These are phyloP conservation scores for Aspergillus novoparasiticus DNA, from an alignment of 2,329 filamentous ascomycete genomes.

Conservation along the genomic window DNA sequence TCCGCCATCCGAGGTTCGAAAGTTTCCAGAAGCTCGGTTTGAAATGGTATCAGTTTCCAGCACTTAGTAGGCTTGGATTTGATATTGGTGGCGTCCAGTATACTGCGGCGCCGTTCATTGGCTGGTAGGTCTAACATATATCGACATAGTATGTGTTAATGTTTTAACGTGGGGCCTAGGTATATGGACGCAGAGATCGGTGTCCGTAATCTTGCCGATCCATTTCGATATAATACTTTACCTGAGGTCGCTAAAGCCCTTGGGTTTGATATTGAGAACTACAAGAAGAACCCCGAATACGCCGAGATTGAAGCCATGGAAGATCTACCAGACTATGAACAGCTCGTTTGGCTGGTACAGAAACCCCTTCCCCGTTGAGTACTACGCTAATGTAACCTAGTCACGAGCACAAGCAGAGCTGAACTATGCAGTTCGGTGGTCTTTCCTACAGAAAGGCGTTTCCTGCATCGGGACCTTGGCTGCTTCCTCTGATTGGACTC, in stretches of 20 bases:
- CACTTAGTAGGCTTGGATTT: slow-evolving; percentile 2
- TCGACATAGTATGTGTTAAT: background rate
- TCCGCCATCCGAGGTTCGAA: background rate
- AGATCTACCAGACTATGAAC: slow-evolving; percentile 7
- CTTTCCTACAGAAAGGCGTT: slow-evolving; percentile 5
- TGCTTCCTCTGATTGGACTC: slow-evolving; percentile 5
- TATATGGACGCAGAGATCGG: slow-evolving; percentile 12
- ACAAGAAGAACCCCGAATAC: background rate
- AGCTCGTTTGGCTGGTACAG: slow-evolving; percentile 2
- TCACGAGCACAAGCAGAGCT: slow-evolving; percentile 4
- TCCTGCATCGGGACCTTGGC: slow-evolving; percentile 7
- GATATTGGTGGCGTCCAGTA: slow-evolving; percentile 9
- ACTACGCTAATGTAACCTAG: background rate
- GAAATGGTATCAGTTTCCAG: slow-evolving; percentile 9
- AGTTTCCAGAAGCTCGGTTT: background rate
- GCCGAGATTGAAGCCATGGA: background rate
- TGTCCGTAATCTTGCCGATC: slow-evolving; percentile 3
- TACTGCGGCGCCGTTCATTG: slow-evolving; percentile 4
- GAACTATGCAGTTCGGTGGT: slow-evolving; percentile 10
- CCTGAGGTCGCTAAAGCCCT: background rate
- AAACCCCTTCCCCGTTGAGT: too few species aligned
- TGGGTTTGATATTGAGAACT: slow-evolving; percentile 1
- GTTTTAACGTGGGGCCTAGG: background rate
- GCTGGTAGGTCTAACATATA: background rate
- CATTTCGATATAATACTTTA: slow-evolving; percentile 5